Percentiles rank a stretch among this genome's conserved stretches.
These are phyloP conservation scores for Boletus fagicola DNA, from an alignment of 768 basidiomycete species.

Conservation along the genomic window DNA sequence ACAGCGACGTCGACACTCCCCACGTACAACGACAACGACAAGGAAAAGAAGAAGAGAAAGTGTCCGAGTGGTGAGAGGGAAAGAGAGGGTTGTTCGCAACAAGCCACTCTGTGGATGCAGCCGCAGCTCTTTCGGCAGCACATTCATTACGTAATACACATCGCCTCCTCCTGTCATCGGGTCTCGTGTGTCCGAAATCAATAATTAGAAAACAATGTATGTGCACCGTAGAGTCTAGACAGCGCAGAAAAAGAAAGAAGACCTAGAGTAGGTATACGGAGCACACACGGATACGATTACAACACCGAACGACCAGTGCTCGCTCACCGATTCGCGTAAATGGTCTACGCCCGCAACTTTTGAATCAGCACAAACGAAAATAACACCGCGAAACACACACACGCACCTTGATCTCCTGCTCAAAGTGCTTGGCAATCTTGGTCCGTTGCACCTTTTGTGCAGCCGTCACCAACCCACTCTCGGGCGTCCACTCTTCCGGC, in stretches of 20 bases:
- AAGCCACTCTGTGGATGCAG: slow-evolving; percentile 24
- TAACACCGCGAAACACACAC: neutral
- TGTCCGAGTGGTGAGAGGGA: slow-evolving; percentile 16
- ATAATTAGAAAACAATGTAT: neutral
- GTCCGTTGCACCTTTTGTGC: slow-evolving; percentile 88
- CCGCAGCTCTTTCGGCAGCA: slow-evolving; percentile 31
- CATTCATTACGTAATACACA: slow-evolving; percentile 26
- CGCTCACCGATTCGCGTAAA: slow-evolving; percentile 33
- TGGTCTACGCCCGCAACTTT: slow-evolving; percentile 21
- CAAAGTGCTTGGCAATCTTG: slow-evolving; percentile 65
- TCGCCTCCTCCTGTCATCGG: slow-evolving; percentile 8
- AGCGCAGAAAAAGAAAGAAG: neutral
- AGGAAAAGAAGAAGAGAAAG: neutral
- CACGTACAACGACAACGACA: neutral
- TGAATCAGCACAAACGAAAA: neutral
- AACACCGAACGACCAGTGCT: neutral
- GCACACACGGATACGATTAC: neutral
- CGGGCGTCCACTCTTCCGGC: slow-evolving; percentile 88
- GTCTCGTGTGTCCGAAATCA: neutral
- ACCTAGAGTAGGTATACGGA: neutral
- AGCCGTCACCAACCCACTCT: slow-evolving; percentile 84
- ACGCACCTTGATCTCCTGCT: slow-evolving; percentile 58
- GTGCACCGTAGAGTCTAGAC: neutral
- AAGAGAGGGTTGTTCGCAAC: slow-evolving; percentile 20
- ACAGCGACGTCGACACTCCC: neutral